phyloP scores from a whole-genome alignment of 2,329 filamentous ascomycete genomes.

The Ilyonectria robusta region DNA sequence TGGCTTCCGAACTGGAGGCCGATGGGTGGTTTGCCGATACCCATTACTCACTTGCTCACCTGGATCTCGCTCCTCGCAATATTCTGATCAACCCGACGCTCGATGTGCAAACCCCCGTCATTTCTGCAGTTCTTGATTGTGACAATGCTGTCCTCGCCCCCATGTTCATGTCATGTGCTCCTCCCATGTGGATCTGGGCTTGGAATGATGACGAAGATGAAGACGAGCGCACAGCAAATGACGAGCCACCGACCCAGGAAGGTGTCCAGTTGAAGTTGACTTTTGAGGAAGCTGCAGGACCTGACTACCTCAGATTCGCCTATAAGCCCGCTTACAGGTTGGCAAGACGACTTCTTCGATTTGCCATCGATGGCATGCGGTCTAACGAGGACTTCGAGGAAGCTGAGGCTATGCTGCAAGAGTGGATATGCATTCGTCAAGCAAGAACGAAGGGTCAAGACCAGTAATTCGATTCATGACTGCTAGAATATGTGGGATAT shows the following conservation, averaged over 20 bases:
- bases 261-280: neutral
- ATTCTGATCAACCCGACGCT: neutral
- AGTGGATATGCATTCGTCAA: neutral
- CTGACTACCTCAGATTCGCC: neutral
- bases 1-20: neutral
- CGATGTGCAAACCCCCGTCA: neutral
- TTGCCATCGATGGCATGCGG: neutral
- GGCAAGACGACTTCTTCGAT: neutral
- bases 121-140: constrained; percentile 13
- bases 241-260: neutral
- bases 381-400: neutral
- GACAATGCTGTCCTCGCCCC: constrained; percentile 14
- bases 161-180: constrained; percentile 1
- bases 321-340: neutral
- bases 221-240: constrained; percentile 58
- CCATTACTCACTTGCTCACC: neutral
- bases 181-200: constrained; percentile 12
- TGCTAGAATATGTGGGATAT: neutral
- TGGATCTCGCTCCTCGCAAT: constrained; percentile 4
- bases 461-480: neutral
- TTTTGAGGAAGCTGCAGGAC: neutral
- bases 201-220: constrained; percentile 11
- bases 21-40: neutral
- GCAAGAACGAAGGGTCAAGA: neutral
- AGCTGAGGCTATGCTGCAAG: neutral